Percentiles rank a stretch among this genome's conserved stretches.
phyloP scores from a whole-genome alignment of 805 yeast species.

The Wickerhamiella azymoides region DNA sequence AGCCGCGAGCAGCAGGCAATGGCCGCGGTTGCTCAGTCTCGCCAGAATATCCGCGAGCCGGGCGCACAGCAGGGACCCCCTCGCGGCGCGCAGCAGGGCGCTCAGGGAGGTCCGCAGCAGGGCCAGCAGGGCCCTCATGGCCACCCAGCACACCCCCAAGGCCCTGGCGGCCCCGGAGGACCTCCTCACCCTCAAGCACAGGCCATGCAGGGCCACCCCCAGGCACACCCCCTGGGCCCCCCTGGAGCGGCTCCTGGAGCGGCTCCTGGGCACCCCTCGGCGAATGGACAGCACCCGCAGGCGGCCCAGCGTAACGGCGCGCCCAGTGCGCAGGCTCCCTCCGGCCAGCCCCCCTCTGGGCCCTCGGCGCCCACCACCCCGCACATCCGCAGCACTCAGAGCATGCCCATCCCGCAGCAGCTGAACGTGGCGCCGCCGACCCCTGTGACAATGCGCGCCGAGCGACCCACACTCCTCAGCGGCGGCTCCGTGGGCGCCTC shows the following conservation, averaged over 20 bases:
- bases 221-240: neutral
- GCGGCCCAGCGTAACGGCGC: neutral
- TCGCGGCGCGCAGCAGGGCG: conserved; percentile 6
- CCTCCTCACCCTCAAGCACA: no score
- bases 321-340: no score
- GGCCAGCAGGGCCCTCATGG: conserved; percentile 10
- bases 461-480: conserved; percentile 53
- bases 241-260: conserved; percentile 16
- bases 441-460: conserved; percentile 51
- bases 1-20: conserved; percentile 16
- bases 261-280: no score
- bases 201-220: no score
- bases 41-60: neutral
- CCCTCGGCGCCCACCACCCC: neutral
- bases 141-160: conserved; percentile 5
- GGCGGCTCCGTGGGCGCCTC: conserved; percentile 31
- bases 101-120: conserved; percentile 9
- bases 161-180: no score
- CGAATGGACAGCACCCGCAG: no score
- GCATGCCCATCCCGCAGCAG: conserved; percentile 42
- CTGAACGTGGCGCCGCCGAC: conserved; percentile 52
- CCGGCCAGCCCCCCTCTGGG: no score
- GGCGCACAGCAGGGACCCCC: conserved; percentile 10
- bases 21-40: neutral
- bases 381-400: conserved; percentile 6